phyloP scores from a whole-genome alignment of 768 basidiomycete genomes.

The Tylopilus subfusipes region DNA sequence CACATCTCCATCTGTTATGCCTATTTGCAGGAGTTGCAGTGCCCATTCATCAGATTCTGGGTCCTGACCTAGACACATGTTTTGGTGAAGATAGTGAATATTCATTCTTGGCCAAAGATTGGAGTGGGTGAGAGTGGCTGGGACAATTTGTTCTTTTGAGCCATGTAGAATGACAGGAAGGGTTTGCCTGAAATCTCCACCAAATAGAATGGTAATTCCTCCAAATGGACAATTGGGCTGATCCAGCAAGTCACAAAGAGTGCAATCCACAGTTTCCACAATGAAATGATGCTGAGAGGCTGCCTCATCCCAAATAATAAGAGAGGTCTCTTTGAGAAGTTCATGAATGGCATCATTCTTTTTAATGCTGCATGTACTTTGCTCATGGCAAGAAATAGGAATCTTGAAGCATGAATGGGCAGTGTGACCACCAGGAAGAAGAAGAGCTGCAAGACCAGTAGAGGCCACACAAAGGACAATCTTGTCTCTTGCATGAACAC shows the following conservation, averaged over 20 bases:
- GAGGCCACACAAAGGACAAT: not conserved
- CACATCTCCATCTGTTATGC: too few relatives aligned
- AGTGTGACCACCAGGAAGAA: not conserved
- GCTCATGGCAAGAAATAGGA: not conserved
- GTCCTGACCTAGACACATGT: constrained; percentile 40
- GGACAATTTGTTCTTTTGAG: constrained; percentile 35
- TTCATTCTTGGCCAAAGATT: constrained; percentile 36
- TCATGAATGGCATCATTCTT: not conserved
- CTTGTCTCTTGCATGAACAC: too few relatives aligned
- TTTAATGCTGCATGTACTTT: not conserved
- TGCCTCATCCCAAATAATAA: constrained; percentile 2
- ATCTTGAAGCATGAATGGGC: constrained; percentile 1
- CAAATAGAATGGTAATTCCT: not conserved
- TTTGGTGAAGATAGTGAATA: constrained; percentile 34
- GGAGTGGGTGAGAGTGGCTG: too few relatives aligned
- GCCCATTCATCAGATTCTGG: too few relatives aligned
- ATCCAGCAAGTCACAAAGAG: not conserved
- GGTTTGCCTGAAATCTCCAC: not conserved
- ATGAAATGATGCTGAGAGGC: not conserved
- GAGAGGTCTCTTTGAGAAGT: not conserved
- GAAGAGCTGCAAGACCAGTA: not conserved
- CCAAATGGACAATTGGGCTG: not conserved
- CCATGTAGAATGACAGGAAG: constrained; percentile 38
- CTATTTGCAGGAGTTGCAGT: too few relatives aligned
- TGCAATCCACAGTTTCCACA: not conserved